Percentiles rank a stretch among this genome's conserved stretches.
These are phyloP conservation scores for Fusarium bactridioides DNA, from an alignment of 2,329 filamentous ascomycete genomes.

Conservation along the genomic window DNA sequence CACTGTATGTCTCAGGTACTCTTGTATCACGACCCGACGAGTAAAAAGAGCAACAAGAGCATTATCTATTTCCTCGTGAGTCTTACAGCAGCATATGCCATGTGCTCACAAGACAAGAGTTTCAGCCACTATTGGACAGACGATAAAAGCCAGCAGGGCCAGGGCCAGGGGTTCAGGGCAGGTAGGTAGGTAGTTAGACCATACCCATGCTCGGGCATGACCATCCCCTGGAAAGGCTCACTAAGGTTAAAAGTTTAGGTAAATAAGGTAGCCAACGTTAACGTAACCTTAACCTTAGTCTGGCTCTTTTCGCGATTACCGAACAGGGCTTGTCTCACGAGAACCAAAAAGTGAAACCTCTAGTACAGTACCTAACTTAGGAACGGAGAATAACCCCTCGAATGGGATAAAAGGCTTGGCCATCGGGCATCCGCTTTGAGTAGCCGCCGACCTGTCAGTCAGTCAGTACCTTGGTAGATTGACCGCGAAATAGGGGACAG, in stretches of 20 bases:
- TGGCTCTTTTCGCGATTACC: constrained; percentile 16
- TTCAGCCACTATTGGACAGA: neutral
- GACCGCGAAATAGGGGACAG: neutral
- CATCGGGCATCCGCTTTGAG: neutral
- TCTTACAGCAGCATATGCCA: neutral
- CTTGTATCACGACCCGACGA: neutral
- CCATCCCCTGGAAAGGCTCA: neutral
- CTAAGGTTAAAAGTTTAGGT: constrained; percentile 11
- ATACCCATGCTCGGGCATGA: neutral
- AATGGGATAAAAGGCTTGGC: constrained; percentile 7
- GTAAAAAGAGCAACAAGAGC: neutral
- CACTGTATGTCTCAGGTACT: constrained; percentile 4
- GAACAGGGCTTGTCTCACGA: constrained; percentile 25
- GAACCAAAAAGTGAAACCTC: constrained; percentile 4
- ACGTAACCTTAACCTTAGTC: constrained; percentile 3
- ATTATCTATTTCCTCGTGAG: neutral
- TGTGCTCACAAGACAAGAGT: neutral
- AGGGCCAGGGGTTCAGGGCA: constrained; percentile 3
- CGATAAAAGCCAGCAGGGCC: neutral
- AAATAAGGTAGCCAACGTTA: neutral
- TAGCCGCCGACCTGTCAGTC: constrained; percentile 1
- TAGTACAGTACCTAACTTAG: neutral
- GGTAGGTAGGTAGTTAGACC: neutral
- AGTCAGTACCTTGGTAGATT: neutral
- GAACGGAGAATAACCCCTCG: constrained; percentile 21